Base-by-base conservation (phyloP, 1,139 yeast species). In the Candida sanyaensis region DNA sequence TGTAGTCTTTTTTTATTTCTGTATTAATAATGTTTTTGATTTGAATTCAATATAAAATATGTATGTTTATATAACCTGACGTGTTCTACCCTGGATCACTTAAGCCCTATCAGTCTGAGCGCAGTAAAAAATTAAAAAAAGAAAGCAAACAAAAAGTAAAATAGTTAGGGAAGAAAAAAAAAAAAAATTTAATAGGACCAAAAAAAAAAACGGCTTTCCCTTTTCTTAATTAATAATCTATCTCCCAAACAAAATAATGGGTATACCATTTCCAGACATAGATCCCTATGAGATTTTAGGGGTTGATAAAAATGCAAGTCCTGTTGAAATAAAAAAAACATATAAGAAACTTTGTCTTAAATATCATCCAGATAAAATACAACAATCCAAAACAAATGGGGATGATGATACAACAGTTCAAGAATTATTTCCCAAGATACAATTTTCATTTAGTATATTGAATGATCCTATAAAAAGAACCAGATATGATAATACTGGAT, bases 291-390 rank as follows among this genome's bases (percentile, higher is more conserved):
- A 73, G 48, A 76, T 75, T 0, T 72, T 90, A 24, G 79, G 71
- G 13, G 77, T 81, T 1, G 58, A 59, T 1, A 56, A 52, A 24
- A 59, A 63, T 1, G 74, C 82, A 1, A 65, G 81, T 2, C 81
- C 80, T 0, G 66, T 78, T 1, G 85, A 78, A 13, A 78, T 90
- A 56, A 88, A 86, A 61, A 83, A 79, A 59, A 81, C 91, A 0
- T 90, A 90, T 64, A 81, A 91, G 56, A 81, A 79, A 52, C 69
- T 81, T 37, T 89, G 96, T 56, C 73, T 90, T 40, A 70, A 75
- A 51, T 78, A 80, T 53, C 97, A 90, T 62, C 97, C 97, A 0
- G 97, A 90, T 65, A 90, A 89, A 61, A 61, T 78, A 40, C 73
- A 70, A 49, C 81, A 80, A 50, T 65, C 50, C 42, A 41, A 46